phyloP scores from a whole-genome alignment of 2,329 filamentous ascomycete species.

The Hymenoscyphus repandus region DNA sequence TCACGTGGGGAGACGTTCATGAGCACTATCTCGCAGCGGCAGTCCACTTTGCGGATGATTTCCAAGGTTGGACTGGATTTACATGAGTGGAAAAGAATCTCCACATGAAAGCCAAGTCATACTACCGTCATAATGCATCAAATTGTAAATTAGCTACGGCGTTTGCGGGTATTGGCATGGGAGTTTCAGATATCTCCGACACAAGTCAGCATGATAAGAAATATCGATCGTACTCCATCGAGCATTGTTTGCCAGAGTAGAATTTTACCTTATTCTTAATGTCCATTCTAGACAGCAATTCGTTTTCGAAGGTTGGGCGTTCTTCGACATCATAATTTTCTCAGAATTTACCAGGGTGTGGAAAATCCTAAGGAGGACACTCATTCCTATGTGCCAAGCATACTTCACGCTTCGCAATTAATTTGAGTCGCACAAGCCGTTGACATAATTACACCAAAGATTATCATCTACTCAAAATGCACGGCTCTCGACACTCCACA shows the following conservation, averaged over 20 bases:
- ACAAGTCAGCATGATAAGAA: background rate
- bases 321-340: too few species aligned
- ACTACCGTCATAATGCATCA: background rate
- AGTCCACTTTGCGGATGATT: constrained; percentile 68
- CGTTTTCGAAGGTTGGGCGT: too few species aligned
- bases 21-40: constrained; percentile 63
- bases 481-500: too few species aligned
- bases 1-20: constrained; percentile 68
- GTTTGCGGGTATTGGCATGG: background rate
- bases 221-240: background rate
- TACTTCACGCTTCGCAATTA: too few species aligned
- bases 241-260: background rate
- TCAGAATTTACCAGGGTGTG: too few species aligned
- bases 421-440: too few species aligned
- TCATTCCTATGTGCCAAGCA: too few species aligned
- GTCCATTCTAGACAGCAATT: too few species aligned
- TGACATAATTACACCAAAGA: too few species aligned
- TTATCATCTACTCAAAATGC: too few species aligned
- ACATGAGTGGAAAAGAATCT: constrained; percentile 4
- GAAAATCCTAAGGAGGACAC: too few species aligned
- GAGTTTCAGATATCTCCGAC: background rate
- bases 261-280: background rate
- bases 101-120: background rate
- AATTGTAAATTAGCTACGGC: background rate
- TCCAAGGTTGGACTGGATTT: constrained; percentile 56